Evolutionary conservation across 2,329 filamentous ascomycete species (phyloP).

Genomic region (Cladosporium sp.): DNA sequence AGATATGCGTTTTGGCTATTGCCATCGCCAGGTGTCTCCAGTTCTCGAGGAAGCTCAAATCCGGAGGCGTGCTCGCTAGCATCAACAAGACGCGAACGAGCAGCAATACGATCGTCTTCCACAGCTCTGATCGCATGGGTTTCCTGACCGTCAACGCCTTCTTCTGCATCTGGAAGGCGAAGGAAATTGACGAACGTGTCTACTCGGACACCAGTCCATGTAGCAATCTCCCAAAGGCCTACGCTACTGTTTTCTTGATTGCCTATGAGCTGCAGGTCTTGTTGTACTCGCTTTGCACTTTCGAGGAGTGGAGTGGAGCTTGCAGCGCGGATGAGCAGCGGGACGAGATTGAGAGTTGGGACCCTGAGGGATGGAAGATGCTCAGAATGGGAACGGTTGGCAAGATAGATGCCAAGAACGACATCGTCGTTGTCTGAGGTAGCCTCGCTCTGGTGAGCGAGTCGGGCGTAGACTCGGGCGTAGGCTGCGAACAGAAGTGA

Average conservation of each 20-base stretch:
- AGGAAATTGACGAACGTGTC: constrained; percentile 80
- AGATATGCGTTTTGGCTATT: constrained; percentile 9
- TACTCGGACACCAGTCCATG: constrained; percentile 67
- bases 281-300: constrained; percentile 58
- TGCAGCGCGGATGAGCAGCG: constrained; percentile 52
- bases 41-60: not conserved
- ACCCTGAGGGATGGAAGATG: constrained; percentile 48
- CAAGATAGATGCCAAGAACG: constrained; percentile 74
- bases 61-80: not conserved
- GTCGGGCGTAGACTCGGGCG: constrained; percentile 45
- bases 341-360: constrained; percentile 75
- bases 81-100: not conserved
- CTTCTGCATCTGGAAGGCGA: constrained; percentile 43
- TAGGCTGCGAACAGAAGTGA: constrained; percentile 69
- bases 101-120: constrained; percentile 15
- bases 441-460: constrained; percentile 16
- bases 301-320: constrained; percentile 34
- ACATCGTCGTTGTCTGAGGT: constrained; percentile 34
- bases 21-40: not conserved
- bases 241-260: constrained; percentile 50
- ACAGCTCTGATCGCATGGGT: constrained; percentile 22
- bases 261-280: constrained; percentile 59
- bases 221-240: constrained; percentile 62
- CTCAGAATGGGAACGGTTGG: constrained; percentile 59
- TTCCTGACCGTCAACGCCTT: constrained; percentile 14